Evolutionary conservation across 148 eudicot genomes (phyloP), one percentile per base, ranked within the genome.

Genomic region (Spergularia marina): DNA sequence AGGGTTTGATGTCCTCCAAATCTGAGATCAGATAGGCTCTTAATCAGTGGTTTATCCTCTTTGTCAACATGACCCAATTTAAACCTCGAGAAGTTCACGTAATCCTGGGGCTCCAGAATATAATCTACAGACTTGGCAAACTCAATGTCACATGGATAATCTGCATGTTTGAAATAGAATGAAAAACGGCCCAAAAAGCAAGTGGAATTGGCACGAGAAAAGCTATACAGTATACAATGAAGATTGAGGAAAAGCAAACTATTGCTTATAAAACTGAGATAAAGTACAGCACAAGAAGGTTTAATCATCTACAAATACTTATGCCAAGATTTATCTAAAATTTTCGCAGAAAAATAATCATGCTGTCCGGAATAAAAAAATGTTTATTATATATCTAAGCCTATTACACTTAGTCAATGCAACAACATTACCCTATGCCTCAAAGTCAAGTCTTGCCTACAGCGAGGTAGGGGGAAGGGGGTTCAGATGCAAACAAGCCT

Each of bases 1-100:
- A 89, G 91, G 75, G 89, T 84, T 79, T 89, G 97, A 83, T 92
- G 98, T 65, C 98, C 97, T 77, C 94, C 94, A 84, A 95, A 95
- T 85, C 84, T 87, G 68, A 85, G 91, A 64, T 80, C 83, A 77
- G 57, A 68, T 56, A 77, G 74, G 82, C 73, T 80, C 77, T 70
- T 66, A 49, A 56, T 71, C 57, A 75, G 81, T 70, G 25, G 62
- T 47, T 63, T 71, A 53, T 79, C 85, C 83, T 93, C 98, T 76
- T 77, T 86, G 72, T 74, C 83, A 77, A 88, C 74, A 83, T 86
- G 91, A 36, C 82, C 68, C 79, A 82, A 67, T 44, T 86, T 81
- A 78, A 92, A 90, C 15, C 82, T 81, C 47, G 91, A 73, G 81
- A 83, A 83, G 79, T 90, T 89, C 40, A 80, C 23, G 74, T 83